Evolutionary conservation across 2,329 filamentous ascomycete genomes (phyloP).

Genomic region (Scedosporium minutisporum): DNA sequence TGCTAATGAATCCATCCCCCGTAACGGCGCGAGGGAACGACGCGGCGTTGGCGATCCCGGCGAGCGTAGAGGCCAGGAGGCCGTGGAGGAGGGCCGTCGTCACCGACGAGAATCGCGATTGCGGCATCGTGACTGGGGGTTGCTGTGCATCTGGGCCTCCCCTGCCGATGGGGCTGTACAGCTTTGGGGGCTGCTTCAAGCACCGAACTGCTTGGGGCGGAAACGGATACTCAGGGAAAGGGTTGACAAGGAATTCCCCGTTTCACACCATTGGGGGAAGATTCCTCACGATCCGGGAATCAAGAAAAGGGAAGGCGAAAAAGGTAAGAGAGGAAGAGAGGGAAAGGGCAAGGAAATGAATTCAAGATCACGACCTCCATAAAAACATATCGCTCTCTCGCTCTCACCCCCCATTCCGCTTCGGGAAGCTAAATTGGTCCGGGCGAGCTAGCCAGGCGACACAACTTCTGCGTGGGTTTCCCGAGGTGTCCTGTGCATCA

Average conservation of each 20-base stretch:
- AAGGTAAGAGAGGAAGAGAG: too few relatives aligned
- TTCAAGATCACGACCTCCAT: not conserved
- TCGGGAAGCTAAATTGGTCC: not conserved
- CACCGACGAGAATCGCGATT: not conserved
- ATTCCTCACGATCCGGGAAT: not conserved
- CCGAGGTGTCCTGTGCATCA: not conserved
- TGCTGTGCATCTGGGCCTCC: not conserved
- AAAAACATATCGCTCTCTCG: not conserved
- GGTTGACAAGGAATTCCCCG: not conserved
- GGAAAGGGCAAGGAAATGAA: not conserved
- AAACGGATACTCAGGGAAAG: not conserved
- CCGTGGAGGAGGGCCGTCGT: not conserved
- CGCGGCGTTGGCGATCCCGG: constrained; percentile 7
- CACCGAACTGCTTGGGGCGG: not conserved
- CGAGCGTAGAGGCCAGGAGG: constrained; percentile 4
- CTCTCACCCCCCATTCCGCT: not conserved
- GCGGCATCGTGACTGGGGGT: not conserved
- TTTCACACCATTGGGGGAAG: not conserved
- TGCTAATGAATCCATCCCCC: constrained; percentile 26
- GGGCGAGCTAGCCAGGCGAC: not conserved
- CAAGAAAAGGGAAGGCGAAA: constrained; percentile 1
- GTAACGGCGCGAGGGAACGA: constrained; percentile 18
- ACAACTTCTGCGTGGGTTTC: not conserved
- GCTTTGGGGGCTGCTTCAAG: too few relatives aligned
- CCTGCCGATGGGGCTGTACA: too few relatives aligned